A percentile compares a stretch with the other conserved stretches of the same genome.
Conservation (phyloP, 768 basidiomycete species). For the Hysterangium stoloniferum region DNA sequence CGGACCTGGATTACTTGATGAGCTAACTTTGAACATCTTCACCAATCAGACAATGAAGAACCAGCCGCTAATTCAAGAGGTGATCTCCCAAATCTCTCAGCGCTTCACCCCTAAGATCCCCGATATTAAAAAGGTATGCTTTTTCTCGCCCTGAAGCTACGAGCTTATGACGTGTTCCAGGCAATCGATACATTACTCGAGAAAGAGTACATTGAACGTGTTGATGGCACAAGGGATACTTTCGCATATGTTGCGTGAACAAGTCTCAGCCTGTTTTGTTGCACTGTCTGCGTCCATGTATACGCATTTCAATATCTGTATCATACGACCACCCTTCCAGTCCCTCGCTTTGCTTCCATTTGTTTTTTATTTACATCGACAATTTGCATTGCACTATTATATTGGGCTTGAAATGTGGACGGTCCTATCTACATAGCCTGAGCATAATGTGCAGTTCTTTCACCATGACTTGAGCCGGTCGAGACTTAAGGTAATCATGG, state of each 20-base stretch:
- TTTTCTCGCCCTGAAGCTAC: neutral
- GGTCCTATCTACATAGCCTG: too few species aligned
- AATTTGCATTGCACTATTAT: too few species aligned
- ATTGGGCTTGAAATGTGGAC: too few species aligned
- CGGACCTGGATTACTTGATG: too few species aligned
- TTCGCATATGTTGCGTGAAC: slow-evolving; percentile 65
- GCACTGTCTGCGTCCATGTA: slow-evolving; percentile 4
- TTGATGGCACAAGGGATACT: slow-evolving; percentile 84
- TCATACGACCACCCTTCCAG: too few species aligned
- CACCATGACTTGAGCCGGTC: too few species aligned
- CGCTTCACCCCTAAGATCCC: slow-evolving; percentile 90
- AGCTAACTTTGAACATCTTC: neutral
- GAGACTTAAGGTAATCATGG: too few species aligned
- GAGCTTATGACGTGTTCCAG: slow-evolving; percentile 28
- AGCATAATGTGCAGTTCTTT: too few species aligned
- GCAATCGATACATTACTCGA: slow-evolving; percentile 89
- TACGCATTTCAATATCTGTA: neutral
- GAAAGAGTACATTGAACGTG: slow-evolving; percentile 96
- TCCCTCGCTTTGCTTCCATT: too few species aligned
- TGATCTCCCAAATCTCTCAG: slow-evolving; percentile 80
- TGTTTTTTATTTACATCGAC: too few species aligned
- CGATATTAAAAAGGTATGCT: slow-evolving; percentile 85
- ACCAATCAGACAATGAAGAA: slow-evolving; percentile 71
- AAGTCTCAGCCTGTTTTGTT: neutral
- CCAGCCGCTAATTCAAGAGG: slow-evolving; percentile 82